These are phyloP conservation scores for Lepiota venenata DNA, from an alignment of 768 basidiomycete genomes.

Conservation along the genomic window DNA sequence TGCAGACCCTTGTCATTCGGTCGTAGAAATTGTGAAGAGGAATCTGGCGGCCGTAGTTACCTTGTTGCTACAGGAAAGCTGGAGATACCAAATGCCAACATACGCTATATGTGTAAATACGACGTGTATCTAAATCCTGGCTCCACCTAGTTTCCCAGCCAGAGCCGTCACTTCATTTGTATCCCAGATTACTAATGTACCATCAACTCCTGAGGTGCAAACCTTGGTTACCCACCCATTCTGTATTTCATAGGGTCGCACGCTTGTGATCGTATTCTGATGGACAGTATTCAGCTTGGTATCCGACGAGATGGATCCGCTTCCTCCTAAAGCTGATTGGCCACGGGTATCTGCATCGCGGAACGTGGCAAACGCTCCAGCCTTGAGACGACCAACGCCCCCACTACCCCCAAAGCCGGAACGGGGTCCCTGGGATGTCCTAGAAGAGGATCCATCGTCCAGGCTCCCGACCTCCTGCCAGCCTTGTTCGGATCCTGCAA, in stretches of 20 bases:
- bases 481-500: constrained; percentile 68
- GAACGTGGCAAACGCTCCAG: constrained; percentile 93
- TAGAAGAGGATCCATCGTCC: constrained; percentile 67
- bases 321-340: constrained; percentile 31
- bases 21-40: too few species aligned
- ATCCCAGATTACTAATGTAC: constrained; percentile 89
- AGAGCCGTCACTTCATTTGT: constrained; percentile 55
- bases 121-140: constrained; percentile 7
- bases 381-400: constrained; percentile 76
- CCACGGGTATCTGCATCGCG: constrained; percentile 85
- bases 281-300: constrained; percentile 88
- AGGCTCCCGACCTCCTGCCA: constrained; percentile 83
- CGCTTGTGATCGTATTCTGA: constrained; percentile 97
- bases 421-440: constrained; percentile 37
- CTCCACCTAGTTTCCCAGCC: constrained; percentile 45
- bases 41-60: too few species aligned
- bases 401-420: constrained; percentile 43
- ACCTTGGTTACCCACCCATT: constrained; percentile 66
- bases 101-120: too few species aligned
- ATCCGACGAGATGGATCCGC: constrained; percentile 34
- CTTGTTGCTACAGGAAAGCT: too few species aligned
- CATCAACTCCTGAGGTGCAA: constrained; percentile 93
- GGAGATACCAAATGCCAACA: too few species aligned
- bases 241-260: constrained; percentile 67
- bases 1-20: too few species aligned